Percentiles rank a stretch among this genome's conserved stretches.
Conservation (phyloP, 116 monocot genomes). For the Zostera marina region DNA sequence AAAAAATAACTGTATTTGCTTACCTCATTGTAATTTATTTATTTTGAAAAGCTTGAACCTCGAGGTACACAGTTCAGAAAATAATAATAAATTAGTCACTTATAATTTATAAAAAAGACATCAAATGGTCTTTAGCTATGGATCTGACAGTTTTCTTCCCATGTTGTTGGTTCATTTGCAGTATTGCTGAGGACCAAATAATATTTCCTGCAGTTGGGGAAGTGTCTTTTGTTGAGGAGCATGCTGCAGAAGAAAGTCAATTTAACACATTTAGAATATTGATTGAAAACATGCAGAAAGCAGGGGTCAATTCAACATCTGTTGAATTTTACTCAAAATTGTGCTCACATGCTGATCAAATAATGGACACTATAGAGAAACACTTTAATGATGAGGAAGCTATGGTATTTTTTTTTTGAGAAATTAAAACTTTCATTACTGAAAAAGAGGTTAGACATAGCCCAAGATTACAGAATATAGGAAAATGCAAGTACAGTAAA, state of each 20-base stretch:
- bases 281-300: conserved; percentile 78
- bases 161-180: conserved; percentile 12
- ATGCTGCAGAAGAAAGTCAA: conserved; percentile 80
- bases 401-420: conserved; percentile 45
- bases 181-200: conserved; percentile 96
- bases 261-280: conserved; percentile 73
- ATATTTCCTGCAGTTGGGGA: conserved; percentile 98
- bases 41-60: too few relatives aligned
- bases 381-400: conserved; percentile 78
- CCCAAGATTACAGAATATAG: too few relatives aligned
- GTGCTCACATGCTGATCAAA: conserved; percentile 89
- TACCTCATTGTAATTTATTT: too few relatives aligned
- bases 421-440: too few relatives aligned
- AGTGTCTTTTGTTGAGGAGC: conserved; percentile 71
- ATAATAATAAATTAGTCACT: too few relatives aligned
- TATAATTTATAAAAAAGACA: too few relatives aligned
- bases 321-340: conserved; percentile 70
- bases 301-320: conserved; percentile 59
- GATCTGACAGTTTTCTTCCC: background rate
- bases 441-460: too few relatives aligned
- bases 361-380: conserved; percentile 75
- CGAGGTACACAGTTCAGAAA: too few relatives aligned
- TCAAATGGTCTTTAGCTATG: too few relatives aligned
- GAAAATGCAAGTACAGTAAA: too few relatives aligned
- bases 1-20: too few relatives aligned